These are phyloP conservation scores for Colletotrichum sidae DNA, from an alignment of 2,329 filamentous ascomycete genomes.

Conservation along the genomic window DNA sequence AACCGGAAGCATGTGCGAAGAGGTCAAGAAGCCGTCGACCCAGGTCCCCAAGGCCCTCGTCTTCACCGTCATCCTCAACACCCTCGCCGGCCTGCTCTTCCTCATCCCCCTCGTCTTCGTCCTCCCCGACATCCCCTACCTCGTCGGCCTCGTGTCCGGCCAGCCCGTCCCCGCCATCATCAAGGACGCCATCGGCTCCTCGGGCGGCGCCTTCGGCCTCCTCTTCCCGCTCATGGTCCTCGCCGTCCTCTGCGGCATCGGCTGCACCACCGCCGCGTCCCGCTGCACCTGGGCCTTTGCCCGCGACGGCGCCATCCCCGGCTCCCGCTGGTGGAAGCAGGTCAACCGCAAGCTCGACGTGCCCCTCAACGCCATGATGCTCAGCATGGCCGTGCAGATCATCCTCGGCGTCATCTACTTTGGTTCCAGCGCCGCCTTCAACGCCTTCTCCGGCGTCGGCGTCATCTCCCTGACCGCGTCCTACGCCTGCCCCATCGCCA, in stretches of 20 bases:
- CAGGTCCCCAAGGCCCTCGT: conserved; percentile 82
- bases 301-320: conserved; percentile 77
- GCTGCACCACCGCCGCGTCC: conserved; percentile 76
- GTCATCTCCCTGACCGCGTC: conserved; percentile 77
- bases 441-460: conserved; percentile 76
- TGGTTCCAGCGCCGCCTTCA: conserved; percentile 76
- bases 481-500: conserved; percentile 75
- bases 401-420: conserved; percentile 76
- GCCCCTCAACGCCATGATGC: conserved; percentile 78
- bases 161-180: conserved; percentile 76
- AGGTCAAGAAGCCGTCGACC: conserved; percentile 72
- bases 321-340: conserved; percentile 68
- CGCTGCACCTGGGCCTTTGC: conserved; percentile 78
- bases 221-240: conserved; percentile 74
- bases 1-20: conserved; percentile 74
- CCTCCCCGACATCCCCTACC: conserved; percentile 69
- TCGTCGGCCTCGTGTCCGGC: conserved; percentile 64
- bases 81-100: conserved; percentile 73
- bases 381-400: conserved; percentile 74
- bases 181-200: conserved; percentile 69
- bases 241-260: conserved; percentile 74
- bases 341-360: conserved; percentile 73
- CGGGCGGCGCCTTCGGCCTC: conserved; percentile 71
- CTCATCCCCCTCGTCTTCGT: conserved; percentile 77
- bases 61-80: conserved; percentile 74